Base-by-base conservation (phyloP, 2,329 filamentous ascomycete species). In the Neophaeococcomyces aloes region DNA sequence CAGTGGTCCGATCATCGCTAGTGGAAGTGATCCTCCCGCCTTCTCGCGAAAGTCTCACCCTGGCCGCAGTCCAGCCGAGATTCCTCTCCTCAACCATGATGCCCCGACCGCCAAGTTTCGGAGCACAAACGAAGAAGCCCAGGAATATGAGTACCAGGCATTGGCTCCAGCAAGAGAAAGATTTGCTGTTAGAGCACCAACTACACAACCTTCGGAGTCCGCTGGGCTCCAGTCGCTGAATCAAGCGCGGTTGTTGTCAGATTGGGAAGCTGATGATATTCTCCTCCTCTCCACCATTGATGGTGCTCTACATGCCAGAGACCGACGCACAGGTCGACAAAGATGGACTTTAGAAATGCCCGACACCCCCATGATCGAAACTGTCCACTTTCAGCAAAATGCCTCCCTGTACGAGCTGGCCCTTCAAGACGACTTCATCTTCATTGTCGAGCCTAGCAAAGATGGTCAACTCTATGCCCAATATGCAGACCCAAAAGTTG, bases 251-350 rank as follows among this genome's bases (percentile, higher is more conserved):
- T 93, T 83, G 75, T 75, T 96, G 77, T 83, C 88, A 78, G 89
- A 95, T 71, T 96, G 89, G 89, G 86, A 95, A 83, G 88, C 95
- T 70, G 89, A 96, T 85, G 88, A 96, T 74, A 94, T 95, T 78
- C 85, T 96, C 71, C 86, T 98, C 74, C 75, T 98, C 83, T 89
- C 91, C 85, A 96, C 91, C 77, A 85, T 96, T 78, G 88, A 96
- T 74, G 91, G 91, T 74, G 85, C 86, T 63, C 78, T 96, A 59
- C 85, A 94, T 69, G 88, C 89, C 63, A 80, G 80, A 65, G 86
- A 95, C 69, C 79, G 91, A 58, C 83, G 81, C 61, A 91, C 83
- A 41, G 91, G 91, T 56, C 29, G 29, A 29, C 75, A 83, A 56
- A 82, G 81, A 61, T 96, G 91, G 91, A 81, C 83, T 58, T 74